Conservation (phyloP, 176 grass and related monocot genomes). For the Paspalum notatum region DNA sequence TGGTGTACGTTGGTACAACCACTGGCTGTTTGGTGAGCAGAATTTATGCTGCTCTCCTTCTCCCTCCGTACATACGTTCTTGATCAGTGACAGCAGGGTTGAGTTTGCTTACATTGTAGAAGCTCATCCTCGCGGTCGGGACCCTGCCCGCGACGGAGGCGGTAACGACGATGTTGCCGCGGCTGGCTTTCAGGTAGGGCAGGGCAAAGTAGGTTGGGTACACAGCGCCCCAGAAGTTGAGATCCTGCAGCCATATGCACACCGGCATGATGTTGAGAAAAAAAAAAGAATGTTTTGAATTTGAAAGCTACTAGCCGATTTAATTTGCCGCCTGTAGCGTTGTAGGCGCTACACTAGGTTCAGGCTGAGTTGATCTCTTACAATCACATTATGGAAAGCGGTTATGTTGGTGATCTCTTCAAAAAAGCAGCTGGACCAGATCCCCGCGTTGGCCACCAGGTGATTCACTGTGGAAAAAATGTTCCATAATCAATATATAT, state of each 20-base stretch:
- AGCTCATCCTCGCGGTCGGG: slow-evolving; percentile 74
- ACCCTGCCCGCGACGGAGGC: slow-evolving; percentile 78
- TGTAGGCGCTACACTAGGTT: slow-evolving; percentile 1
- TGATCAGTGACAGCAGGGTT: not conserved
- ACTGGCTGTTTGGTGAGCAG: slow-evolving; percentile 20
- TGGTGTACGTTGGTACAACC: not conserved
- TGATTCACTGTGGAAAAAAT: slow-evolving; percentile 70
- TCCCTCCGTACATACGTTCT: not conserved
- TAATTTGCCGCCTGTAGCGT: not conserved
- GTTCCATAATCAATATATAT: not conserved
- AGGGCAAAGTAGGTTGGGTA: slow-evolving; percentile 87
- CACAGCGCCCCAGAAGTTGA: slow-evolving; percentile 87
- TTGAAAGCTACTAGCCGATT: not conserved
- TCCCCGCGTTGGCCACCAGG: slow-evolving; percentile 84
- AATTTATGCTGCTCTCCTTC: slow-evolving; percentile 3
- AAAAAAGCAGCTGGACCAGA: slow-evolving; percentile 85
- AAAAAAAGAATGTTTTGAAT: not conserved
- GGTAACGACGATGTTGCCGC: slow-evolving; percentile 81
- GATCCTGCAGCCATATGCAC: slow-evolving; percentile 45
- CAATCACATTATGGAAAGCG: slow-evolving; percentile 76
- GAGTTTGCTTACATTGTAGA: slow-evolving; percentile 71
- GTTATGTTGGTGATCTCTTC: slow-evolving; percentile 86
- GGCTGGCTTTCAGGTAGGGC: slow-evolving; percentile 72
- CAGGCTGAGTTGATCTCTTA: slow-evolving; percentile 17
- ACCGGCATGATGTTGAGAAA: not conserved